A percentile compares a stretch with the other conserved stretches of the same genome.
phyloP scores from a whole-genome alignment of 139 green algal species.

The Trebouxia sp. region DNA sequence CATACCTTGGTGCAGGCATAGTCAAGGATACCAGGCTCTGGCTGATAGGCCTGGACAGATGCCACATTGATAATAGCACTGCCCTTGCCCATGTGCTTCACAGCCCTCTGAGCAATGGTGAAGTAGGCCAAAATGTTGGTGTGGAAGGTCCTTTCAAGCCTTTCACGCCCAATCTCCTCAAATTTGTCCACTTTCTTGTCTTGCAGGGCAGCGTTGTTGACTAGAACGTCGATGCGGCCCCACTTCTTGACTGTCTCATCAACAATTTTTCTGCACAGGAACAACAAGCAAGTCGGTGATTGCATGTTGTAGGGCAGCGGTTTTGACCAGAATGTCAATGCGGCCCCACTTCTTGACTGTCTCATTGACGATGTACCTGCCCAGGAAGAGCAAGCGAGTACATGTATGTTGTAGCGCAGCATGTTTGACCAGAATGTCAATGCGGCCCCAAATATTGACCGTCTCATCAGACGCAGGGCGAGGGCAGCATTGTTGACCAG shows the following conservation, averaged over 20 bases:
- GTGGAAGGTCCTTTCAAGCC: constrained; percentile 41
- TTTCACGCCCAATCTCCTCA: constrained; percentile 22
- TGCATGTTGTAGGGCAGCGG: constrained; percentile 23
- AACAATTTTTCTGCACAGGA: constrained; percentile 27
- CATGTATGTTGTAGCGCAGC: constrained; percentile 14
- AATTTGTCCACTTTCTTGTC: constrained; percentile 29
- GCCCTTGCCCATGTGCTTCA: constrained; percentile 36
- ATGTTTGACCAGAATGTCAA: constrained; percentile 47
- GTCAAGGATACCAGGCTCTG: constrained; percentile 37
- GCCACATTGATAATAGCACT: constrained; percentile 32
- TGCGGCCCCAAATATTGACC: constrained; percentile 34
- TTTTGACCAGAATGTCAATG: constrained; percentile 46
- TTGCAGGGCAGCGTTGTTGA: constrained; percentile 41
- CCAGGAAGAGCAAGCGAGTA: background rate
- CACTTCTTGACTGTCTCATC: constrained; percentile 40
- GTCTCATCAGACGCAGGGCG: too few relatives aligned
- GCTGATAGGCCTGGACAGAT: constrained; percentile 35
- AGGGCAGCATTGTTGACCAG: constrained; percentile 37
- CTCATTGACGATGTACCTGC: constrained; percentile 33
- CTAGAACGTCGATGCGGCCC: constrained; percentile 39
- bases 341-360: constrained; percentile 40
- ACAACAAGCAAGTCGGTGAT: background rate
- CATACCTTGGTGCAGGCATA: constrained; percentile 38
- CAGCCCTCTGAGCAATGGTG: constrained; percentile 21
- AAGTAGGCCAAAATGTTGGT: constrained; percentile 41